Evolutionary conservation across 345 rosid genomes (phyloP).

Genomic region (Linum tenue): DNA sequence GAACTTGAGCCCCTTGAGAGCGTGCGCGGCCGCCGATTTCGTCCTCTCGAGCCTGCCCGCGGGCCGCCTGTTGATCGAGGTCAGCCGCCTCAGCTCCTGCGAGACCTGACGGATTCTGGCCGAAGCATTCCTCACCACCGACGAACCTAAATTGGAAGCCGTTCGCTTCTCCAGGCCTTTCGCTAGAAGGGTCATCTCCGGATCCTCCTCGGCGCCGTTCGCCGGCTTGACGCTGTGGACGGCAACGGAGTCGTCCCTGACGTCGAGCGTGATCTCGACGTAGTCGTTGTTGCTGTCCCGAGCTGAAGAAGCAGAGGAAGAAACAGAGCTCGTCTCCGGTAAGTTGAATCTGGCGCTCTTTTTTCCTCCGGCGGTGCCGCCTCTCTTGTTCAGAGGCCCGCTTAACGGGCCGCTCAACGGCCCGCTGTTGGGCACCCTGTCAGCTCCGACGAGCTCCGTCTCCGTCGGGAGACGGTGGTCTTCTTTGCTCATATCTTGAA

Average conservation of each 20-base stretch:
- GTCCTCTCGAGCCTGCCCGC: slow-evolving; percentile 48
- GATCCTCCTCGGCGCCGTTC: slow-evolving; percentile 29
- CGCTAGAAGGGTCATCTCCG: slow-evolving; percentile 34
- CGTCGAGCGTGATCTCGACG: slow-evolving; percentile 27
- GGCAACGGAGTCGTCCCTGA: slow-evolving; percentile 19
- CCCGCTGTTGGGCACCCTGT: slow-evolving; percentile 28
- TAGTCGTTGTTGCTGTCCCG: slow-evolving; percentile 22
- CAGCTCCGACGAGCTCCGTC: slow-evolving; percentile 25
- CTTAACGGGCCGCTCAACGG: slow-evolving; percentile 27
- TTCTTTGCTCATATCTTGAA: slow-evolving; percentile 23
- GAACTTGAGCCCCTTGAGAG: slow-evolving; percentile 67
- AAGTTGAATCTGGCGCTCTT: slow-evolving; percentile 31
- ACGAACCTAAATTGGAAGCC: slow-evolving; percentile 4
- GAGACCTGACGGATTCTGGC: slow-evolving; percentile 43
- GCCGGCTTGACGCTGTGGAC: slow-evolving; percentile 30
- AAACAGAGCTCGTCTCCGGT: slow-evolving; percentile 7
- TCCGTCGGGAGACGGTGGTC: slow-evolving; percentile 34
- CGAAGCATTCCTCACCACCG: slow-evolving; percentile 42
- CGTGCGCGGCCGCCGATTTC: slow-evolving; percentile 52
- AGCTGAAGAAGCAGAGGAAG: slow-evolving; percentile 6
- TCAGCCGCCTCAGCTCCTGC: slow-evolving; percentile 47
- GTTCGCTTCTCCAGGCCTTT: slow-evolving; percentile 45
- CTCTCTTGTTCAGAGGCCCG: slow-evolving; percentile 45
- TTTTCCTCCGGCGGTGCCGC: slow-evolving; percentile 33
- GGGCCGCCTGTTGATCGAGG: slow-evolving; percentile 39